Evolutionary conservation across 2,329 filamentous ascomycete genomes (phyloP), one percentile per base, ranked within the genome.

Genomic region (Beauveria bassiana): DNA sequence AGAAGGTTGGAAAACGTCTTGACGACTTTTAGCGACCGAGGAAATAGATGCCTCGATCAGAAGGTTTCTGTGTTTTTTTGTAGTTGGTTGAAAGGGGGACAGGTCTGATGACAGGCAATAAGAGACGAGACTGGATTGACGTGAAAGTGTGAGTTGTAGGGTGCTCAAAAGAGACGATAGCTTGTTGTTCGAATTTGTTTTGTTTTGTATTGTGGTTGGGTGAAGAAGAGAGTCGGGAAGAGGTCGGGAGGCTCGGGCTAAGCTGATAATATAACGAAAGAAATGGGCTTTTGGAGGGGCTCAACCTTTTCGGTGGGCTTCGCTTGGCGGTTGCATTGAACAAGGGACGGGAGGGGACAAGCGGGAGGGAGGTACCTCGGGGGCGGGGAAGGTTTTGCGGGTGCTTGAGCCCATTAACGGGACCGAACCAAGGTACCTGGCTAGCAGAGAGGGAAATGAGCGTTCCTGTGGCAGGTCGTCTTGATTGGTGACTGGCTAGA

Each of bases 1-100:
- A 97, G 88, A 71, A 96, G 89, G 81, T 96, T 97, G 83, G 92
- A 93, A 88, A 96, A 97, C 93, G 91, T 96, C 81, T 90, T 96
- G 91, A 84, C 88, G 87, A 78, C 75, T 76, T 72, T 72, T 65
- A 68, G 77, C 78, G 86, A 89, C 79, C 85, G 86, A 77, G 73
- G 71, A 61, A 61, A 69, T 66, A 70, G 64, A 66, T 61, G 69
- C 73, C 81, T 83, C 82, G 83, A 83, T 83, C 81, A 66, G 53
- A 57, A 63, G 24, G 64, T 62, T 63, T 63, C 60, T 62, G 62
- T 64, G 62, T 63, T 61, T 56, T 57, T 34, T 20, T 53, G 9
- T 16, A 28, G 22, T 3, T 6, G 46, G 53, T 34, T 56, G 38
- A 28, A 34, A 43, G 22, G 45, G 52, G 31, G 34, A 40, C 28